These are phyloP conservation scores for Trichomonas gallinae DNA, from an alignment of 208 protist genomes.

Conservation along the genomic window DNA sequence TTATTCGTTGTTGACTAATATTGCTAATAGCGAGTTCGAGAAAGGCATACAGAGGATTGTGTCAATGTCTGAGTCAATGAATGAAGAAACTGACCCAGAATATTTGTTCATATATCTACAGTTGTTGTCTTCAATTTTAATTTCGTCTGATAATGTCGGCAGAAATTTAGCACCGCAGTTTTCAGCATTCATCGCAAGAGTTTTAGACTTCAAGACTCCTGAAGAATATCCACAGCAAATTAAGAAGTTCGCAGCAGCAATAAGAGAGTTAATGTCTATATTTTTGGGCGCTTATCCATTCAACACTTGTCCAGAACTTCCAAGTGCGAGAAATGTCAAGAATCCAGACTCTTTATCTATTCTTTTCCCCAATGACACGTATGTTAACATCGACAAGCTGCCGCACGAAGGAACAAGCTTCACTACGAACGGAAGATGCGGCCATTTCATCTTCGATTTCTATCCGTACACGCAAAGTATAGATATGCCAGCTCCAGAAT, in stretches of 20 bases:
- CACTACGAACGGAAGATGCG: background rate
- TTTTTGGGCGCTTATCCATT: background rate
- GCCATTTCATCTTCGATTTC: background rate
- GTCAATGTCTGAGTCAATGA: background rate
- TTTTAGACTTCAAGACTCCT: background rate
- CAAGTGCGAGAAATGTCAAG: background rate
- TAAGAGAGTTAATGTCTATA: background rate
- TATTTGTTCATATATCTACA: background rate
- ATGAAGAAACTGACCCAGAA: background rate
- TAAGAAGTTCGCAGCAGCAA: background rate
- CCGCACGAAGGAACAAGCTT: background rate
- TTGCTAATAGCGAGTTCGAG: background rate
- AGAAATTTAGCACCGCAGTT: background rate
- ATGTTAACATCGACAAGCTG: background rate
- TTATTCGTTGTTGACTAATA: background rate
- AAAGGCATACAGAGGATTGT: background rate
- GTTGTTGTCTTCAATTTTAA: background rate
- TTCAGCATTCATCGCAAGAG: background rate
- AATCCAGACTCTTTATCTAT: background rate
- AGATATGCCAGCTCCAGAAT: background rate
- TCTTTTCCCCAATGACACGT: background rate
- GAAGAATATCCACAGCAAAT: background rate
- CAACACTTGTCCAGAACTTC: background rate
- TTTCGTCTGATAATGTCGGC: background rate
- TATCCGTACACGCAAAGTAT: background rate